Conservation (phyloP, 768 basidiomycete genomes). For the Pleurotus cornucopiae region DNA sequence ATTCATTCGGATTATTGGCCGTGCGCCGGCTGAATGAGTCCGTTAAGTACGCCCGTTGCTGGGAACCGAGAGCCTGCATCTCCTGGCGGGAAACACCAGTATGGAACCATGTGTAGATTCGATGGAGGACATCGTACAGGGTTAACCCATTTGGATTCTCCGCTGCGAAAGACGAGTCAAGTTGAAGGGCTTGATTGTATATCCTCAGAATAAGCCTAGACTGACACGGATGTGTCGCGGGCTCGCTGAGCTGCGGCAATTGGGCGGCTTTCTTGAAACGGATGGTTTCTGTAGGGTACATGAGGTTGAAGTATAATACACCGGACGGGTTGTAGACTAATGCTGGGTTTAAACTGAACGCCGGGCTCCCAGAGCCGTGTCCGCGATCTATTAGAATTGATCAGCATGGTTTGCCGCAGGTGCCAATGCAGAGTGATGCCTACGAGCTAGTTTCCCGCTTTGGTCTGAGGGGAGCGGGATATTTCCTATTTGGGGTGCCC, state of each 20-base stretch:
- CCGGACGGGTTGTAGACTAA: conserved; percentile 15
- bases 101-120: conserved; percentile 12
- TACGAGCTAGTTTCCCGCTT: background rate
- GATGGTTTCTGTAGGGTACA: conserved; percentile 9
- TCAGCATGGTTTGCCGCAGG: background rate
- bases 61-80: conserved; percentile 9
- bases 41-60: conserved; percentile 5
- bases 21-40: conserved; percentile 12
- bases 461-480: conserved; percentile 4
- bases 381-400: background rate
- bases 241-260: conserved; percentile 9
- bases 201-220: conserved; percentile 9
- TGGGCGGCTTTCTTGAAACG: conserved; percentile 10
- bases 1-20: conserved; percentile 2
- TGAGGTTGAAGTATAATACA: conserved; percentile 14
- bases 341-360: conserved; percentile 10
- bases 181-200: conserved; percentile 1
- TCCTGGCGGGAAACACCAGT: conserved; percentile 11
- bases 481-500: conserved; percentile 7
- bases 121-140: conserved; percentile 12
- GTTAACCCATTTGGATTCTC: conserved; percentile 15
- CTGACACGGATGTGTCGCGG: conserved; percentile 7
- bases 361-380: conserved; percentile 1
- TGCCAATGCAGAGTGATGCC: background rate
- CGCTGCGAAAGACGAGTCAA: conserved; percentile 5